Evolutionary conservation across 2,329 filamentous ascomycete genomes (phyloP).

Genomic region (Gnomoniopsis sp.): DNA sequence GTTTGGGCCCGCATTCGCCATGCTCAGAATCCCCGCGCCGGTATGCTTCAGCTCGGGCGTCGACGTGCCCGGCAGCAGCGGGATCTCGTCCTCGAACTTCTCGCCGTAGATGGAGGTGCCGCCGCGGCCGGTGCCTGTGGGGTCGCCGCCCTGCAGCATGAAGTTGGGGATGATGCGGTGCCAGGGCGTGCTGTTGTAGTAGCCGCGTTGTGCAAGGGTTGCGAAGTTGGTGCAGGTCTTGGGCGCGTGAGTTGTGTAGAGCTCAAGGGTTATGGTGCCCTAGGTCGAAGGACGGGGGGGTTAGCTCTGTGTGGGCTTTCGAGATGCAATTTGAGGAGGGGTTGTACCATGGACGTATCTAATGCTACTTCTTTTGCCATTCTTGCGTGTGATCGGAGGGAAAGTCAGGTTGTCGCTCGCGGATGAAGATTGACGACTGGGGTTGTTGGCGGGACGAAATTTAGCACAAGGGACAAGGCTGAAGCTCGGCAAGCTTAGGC

Average conservation of each 20-base stretch:
- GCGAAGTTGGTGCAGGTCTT: slow-evolving; percentile 86
- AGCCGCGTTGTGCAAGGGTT: slow-evolving; percentile 74
- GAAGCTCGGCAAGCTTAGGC: neutral
- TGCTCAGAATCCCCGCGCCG: slow-evolving; percentile 87
- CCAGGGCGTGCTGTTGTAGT: slow-evolving; percentile 84
- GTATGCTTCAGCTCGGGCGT: slow-evolving; percentile 71
- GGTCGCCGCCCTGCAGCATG: slow-evolving; percentile 95
- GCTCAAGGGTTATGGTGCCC: slow-evolving; percentile 83
- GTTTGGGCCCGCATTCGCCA: slow-evolving; percentile 92
- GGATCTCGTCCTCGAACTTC: slow-evolving; percentile 91
- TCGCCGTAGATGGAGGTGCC: slow-evolving; percentile 88
- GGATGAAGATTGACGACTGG: neutral
- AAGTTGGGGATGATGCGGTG: slow-evolving; percentile 95
- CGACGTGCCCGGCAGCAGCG: slow-evolving; percentile 35
- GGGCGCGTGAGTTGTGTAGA: slow-evolving; percentile 86
- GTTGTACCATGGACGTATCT: slow-evolving; percentile 77
- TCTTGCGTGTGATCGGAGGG: slow-evolving; percentile 17
- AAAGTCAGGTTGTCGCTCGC: neutral
- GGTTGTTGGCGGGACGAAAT: neutral
- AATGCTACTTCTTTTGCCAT: slow-evolving; percentile 80
- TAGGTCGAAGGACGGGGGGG: slow-evolving; percentile 33
- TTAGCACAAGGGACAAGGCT: slow-evolving; percentile 1
- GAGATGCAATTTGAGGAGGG: neutral
- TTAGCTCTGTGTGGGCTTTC: neutral
- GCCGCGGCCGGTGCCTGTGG: slow-evolving; percentile 87